Evolutionary conservation across 148 eudicot species (phyloP), one percentile per base, ranked within the genome.

Genomic region (Nyssa sinensis): DNA sequence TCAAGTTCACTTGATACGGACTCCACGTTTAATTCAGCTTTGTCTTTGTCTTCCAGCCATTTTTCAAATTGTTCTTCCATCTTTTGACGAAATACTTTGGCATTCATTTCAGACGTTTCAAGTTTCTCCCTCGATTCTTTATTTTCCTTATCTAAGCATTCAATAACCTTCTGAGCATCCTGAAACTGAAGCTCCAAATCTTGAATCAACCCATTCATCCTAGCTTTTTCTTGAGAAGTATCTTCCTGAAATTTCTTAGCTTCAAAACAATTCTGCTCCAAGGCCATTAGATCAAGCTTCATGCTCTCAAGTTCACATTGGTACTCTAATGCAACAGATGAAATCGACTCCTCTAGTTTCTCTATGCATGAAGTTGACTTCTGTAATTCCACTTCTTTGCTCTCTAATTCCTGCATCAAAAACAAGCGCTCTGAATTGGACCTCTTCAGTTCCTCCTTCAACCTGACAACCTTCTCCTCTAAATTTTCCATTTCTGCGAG

Each of bases 251-350:
- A 41, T 74, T 83, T 77, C 68, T 80, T 78, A 73, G 78, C 62
- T 75, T 89, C 82, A 6, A 66, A 72, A 66, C 69, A 71, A 55
- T 68, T 85, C 44, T 81, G 86, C 80, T 88, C 88, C 71, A 87
- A 65, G 58, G 84, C 61, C 78, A 71, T 59, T 79, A 88, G 72
- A 65, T 93, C 97, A 49, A 90, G 78, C 86, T 82, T 87, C 80
- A 86, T 60, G 88, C 86, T 87, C 80, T 93, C 97, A 62, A 93
- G 88, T 84, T 93, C 97, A 74, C 97, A 93, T 79, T 93, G 88
- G 79, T 87, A 87, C n/a, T 93, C 95, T 65, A 93, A 67, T 66
- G 85, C 78, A 73, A 81, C 61, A 39, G 87, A 84, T 37, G 91
- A 87, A 72, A 81, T 79, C 0, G 90, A 85, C 61, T 90, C 95